Base-by-base conservation (phyloP, 768 basidiomycete genomes). In the Trametes elegans region DNA sequence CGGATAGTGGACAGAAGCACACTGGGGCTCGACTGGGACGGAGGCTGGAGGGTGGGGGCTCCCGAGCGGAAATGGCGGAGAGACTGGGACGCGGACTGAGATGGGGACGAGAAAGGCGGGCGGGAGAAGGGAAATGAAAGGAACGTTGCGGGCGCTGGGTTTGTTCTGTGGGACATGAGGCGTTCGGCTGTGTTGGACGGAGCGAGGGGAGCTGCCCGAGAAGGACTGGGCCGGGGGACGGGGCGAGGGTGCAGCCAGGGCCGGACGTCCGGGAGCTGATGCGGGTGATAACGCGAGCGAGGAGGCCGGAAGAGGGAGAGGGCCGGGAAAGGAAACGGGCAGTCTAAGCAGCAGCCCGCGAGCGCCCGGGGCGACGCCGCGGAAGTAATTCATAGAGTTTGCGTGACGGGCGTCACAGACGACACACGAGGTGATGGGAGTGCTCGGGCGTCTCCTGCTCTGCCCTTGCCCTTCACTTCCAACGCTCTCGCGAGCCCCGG, bases 111-210 rank as follows among this genome's bases (percentile, higher is more conserved):
- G 45, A 21, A 41, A 31, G 56, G 49, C 42, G 39, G 32, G 47
- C 49, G 49, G 49, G 49, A 56, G 46, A 44, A 41, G 53, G 52
- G 66, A 71, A 66, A 79, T 79, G 72, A 79, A 78, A 76, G 71
- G 67, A 75, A 76, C 76, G 78, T 74, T 77, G 76, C 70, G 69
- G 44, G 58, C 53, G 62, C 60, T 57, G 59, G 46, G 60, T 46
- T 56, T 59, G 42, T 36, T 46, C 19, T 52, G 44, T 40, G 49
- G 49, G 55, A 39, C 60, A 63, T 54, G 63, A 61, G 64, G 62
- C 60, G 9, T n/a, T 58, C 57, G 55, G 52, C 35, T 60, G 53
- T 35, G 49, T 39, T 23, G 49, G 57, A 3, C 49, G 65, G 64
- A 64, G 62, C 38, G 41, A 53, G 49, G 53, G 54, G 45, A 52